phyloP scores from a whole-genome alignment of 2,329 filamentous ascomycete species.

The Chaetomium strumarium region DNA sequence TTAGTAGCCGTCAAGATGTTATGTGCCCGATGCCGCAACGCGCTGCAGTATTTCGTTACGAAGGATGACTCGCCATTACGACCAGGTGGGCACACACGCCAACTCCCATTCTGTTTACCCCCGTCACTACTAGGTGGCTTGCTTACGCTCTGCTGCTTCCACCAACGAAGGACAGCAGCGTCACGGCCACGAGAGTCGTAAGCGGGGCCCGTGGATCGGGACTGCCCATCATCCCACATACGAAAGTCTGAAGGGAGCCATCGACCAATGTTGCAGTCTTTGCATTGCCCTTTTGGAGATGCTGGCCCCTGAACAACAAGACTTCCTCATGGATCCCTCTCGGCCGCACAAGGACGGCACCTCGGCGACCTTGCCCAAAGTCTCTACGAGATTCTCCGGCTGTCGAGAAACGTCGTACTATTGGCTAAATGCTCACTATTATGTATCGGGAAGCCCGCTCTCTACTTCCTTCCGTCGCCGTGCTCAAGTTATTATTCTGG shows the following conservation, averaged over 20 bases:
- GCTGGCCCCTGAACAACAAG: neutral
- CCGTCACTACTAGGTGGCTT: too few species aligned
- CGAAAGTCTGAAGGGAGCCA: neutral
- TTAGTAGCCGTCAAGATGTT: slow-evolving; percentile 2
- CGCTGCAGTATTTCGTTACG: neutral
- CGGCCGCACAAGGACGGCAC: neutral
- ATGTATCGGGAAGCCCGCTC: too few species aligned
- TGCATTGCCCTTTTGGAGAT: neutral
- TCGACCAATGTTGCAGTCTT: neutral
- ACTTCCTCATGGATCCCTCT: neutral
- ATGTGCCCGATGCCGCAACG: neutral
- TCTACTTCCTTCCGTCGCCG: too few species aligned
- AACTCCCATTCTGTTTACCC: too few species aligned
- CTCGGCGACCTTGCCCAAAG: too few species aligned
- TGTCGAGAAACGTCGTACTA: too few species aligned
- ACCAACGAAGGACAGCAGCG: too few species aligned
- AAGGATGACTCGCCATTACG: too few species aligned
- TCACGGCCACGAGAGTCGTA: neutral
- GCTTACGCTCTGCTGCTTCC: too few species aligned
- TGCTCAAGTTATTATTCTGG: neutral
- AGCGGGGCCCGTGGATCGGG: neutral
- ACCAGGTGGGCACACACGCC: too few species aligned
- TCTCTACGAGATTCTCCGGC: too few species aligned
- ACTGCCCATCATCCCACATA: neutral
- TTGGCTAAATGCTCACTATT: neutral